Base-by-base conservation (phyloP, 2,329 filamentous ascomycete genomes). In the Paraphaeosphaeria minitans region DNA sequence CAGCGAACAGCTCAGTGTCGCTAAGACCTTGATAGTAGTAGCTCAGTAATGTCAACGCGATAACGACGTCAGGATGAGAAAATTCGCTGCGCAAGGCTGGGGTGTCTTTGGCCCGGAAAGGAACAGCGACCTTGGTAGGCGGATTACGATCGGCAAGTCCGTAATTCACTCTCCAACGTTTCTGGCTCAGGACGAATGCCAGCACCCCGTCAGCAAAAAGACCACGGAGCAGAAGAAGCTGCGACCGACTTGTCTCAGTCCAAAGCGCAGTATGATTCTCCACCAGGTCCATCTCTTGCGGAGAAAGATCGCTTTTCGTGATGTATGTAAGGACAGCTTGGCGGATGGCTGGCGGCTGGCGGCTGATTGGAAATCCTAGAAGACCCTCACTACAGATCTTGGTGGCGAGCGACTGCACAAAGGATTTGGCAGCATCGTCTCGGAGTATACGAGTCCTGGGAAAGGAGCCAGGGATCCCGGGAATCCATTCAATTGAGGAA, bases 111-210 rank as follows among this genome's bases (percentile, higher is more conserved):
- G 87, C 86, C 13, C 84, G 79, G 50, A 82, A 92, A 0, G 89
- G 89, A 0, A 92, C 89, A 0, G 71, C 74, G 4, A 76, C 63
- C 21, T 57, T 49, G 0, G 68, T 74, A 85, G 84, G 61, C 86
- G 89, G 67, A 84, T 86, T 66, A 1, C 74, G 66, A 9, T 13
- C 57, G 64, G 86, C 81, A 0, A 84, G 76, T 0, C 89, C 88
- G 58, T 87, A 91, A 56, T 89, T 82, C 0, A 91, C 87, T 2
- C 84, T 75, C 85, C 85, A 91, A 1, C 87, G 77, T 63, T 89
- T 90, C 14, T 82, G 73, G 0, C 75, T 71, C 0, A 90, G 74
- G 0, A 76, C 77, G 57, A 87, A 88, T 0, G 63, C 63, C 0
- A 91, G 65, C 0, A 90, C 75, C 0, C 85, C 82, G 0, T 78